Evolutionary conservation across 306 rosid genomes (phyloP), one percentile per base, ranked within the genome.

Genomic region (Pterocarpus santalinus): DNA sequence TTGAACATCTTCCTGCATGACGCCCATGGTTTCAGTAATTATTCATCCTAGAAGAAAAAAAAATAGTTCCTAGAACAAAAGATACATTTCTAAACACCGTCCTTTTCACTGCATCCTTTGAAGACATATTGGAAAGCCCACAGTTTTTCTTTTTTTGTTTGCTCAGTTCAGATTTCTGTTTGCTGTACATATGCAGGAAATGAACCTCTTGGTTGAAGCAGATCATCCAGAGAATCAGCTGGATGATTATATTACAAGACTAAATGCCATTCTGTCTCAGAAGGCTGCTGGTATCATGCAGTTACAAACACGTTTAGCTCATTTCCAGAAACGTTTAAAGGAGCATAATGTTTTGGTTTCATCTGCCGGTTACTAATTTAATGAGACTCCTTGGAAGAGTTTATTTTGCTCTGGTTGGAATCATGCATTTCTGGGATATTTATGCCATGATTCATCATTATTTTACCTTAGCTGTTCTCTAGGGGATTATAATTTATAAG

Each of bases 181-280:
- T 78, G 60, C 52, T 15, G 4, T 46, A 16, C 62, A 8, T 49
- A 77, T 83, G 90, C 91, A 94, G 98, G 98, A 94, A 79, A 94
- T 94, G 98, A 87, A 87, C 83, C 94, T 94, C n/a, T 86, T 94
- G 88, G 97, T 92, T 57, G 96, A 90, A 78, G 97, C 94, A 83
- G 98, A 94, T 80, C 88, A 90, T 80, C 98, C 98, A 34, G 98
- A 94, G 62, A 94, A 92, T 87, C 94, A 91, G 58, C 89, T 94
- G 73, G 96, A 90, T 61, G 90, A 79, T 74, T 94, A 94, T 79
- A 33, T 94, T 70, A 81, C 89, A 34, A 88, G 87, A 83, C 71
- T 94, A 84, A 92, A 92, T 73, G 61, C 81, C 67, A 86, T 94
- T 90, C 87, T 94, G 72, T 92, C 98, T 61, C 98, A 94, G 87